Percentiles rank a stretch among this genome's conserved stretches.
phyloP scores from a whole-genome alignment of 306 rosid species.

The Quercus wislizeni region DNA sequence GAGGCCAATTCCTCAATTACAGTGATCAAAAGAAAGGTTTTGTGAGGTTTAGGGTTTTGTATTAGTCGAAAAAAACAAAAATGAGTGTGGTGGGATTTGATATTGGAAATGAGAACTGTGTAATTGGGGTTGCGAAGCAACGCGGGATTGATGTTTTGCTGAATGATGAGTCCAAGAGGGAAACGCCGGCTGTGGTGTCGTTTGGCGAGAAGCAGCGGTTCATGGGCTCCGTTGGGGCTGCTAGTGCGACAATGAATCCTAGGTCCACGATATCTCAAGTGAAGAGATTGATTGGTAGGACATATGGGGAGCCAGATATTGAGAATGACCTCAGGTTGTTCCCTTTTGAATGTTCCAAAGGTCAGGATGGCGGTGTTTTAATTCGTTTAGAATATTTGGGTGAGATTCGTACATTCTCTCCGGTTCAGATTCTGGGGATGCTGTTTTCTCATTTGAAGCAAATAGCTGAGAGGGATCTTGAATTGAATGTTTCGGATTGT shows the following conservation, averaged over 20 bases:
- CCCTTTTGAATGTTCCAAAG: conserved; percentile 41
- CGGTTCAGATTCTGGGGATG: conserved; percentile 50
- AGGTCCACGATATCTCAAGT: conserved; percentile 53
- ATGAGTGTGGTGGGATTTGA: conserved; percentile 62
- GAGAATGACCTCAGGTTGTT: conserved; percentile 37
- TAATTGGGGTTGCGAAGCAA: conserved; percentile 52
- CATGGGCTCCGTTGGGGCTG: conserved; percentile 59
- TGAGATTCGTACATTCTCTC: conserved; percentile 31
- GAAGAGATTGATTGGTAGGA: conserved; percentile 51
- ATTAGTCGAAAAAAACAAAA: background rate
- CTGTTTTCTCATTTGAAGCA: conserved; percentile 50
- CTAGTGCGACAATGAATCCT: conserved; percentile 48
- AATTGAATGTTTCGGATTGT: conserved; percentile 42
- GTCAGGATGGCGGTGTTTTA: conserved; percentile 42
- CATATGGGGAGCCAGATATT: conserved; percentile 28
- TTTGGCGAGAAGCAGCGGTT: conserved; percentile 59
- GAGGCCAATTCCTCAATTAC: background rate
- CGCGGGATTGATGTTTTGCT: conserved; percentile 53
- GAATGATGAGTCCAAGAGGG: conserved; percentile 58
- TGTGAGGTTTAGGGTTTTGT: background rate
- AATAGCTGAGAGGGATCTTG: conserved; percentile 41
- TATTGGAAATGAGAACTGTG: conserved; percentile 61
- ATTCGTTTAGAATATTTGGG: conserved; percentile 42
- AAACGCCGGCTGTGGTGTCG: conserved; percentile 48
- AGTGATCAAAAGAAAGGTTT: background rate